Conservation (phyloP, 768 basidiomycete species). For the Tulasnella sp. region DNA sequence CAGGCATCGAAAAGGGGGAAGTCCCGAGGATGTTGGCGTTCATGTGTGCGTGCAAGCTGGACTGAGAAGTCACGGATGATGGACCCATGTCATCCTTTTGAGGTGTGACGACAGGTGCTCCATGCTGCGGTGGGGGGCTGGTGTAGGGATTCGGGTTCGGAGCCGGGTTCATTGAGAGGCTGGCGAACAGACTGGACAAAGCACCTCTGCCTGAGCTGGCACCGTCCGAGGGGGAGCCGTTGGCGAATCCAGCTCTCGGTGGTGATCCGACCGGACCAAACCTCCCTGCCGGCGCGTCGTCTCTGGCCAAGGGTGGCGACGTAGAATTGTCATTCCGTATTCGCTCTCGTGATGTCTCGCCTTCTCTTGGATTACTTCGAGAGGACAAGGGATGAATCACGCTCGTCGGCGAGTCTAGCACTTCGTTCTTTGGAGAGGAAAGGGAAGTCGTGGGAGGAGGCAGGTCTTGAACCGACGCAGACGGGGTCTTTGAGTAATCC, state of each 20-base stretch:
- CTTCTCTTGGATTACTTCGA: background rate
- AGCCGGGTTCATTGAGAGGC: background rate
- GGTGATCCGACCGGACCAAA: slow-evolving; percentile 12
- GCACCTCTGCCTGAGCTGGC: slow-evolving; percentile 4
- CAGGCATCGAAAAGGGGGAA: slow-evolving; percentile 71
- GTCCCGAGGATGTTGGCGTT: slow-evolving; percentile 32
- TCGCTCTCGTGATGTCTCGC: background rate
- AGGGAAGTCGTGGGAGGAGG: background rate
- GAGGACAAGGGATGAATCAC: background rate
- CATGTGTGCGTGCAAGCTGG: slow-evolving; percentile 23
- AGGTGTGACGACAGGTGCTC: slow-evolving; percentile 15
- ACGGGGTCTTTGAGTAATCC: slow-evolving; percentile 6
- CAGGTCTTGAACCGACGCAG: background rate
- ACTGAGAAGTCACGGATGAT: background rate
- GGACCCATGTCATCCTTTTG: slow-evolving; percentile 16
- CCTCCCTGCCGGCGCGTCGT: background rate
- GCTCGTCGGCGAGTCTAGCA: background rate
- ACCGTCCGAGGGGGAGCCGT: background rate
- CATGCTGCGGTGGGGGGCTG: slow-evolving; percentile 17
- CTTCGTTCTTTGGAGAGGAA: background rate
- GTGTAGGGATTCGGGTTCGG: background rate
- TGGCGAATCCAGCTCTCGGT: background rate
- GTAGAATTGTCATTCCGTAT: background rate
- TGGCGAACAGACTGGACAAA: slow-evolving; percentile 8
- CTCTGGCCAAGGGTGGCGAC: background rate